Conservation (phyloP, 2,329 filamentous ascomycete genomes). For the Anisogramma anomala region DNA sequence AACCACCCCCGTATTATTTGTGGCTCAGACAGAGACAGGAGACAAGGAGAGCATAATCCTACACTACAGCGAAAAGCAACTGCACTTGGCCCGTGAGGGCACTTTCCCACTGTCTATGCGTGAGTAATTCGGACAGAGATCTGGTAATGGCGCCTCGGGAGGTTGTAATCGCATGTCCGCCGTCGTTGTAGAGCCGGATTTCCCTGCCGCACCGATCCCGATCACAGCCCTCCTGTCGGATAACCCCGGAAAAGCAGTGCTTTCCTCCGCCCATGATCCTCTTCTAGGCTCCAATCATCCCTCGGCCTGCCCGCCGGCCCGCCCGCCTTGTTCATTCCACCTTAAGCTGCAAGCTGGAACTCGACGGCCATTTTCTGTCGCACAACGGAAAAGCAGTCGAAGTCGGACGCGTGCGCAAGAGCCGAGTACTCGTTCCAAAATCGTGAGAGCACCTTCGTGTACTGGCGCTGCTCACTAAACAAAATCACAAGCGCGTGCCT, state of each 20-base stretch:
- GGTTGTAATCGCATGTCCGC: slow-evolving; percentile 3
- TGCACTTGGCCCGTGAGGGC: slow-evolving; percentile 12
- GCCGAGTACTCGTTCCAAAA: background rate
- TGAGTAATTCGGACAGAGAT: slow-evolving; percentile 8
- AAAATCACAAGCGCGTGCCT: background rate
- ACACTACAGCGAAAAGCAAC: slow-evolving; percentile 7
- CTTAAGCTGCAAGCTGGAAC: background rate
- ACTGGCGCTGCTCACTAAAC: slow-evolving; percentile 6
- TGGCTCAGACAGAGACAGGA: background rate
- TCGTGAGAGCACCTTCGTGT: slow-evolving; percentile 7
- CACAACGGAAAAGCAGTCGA: background rate
- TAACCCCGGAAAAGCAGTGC: slow-evolving; percentile 9
- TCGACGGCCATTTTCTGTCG: slow-evolving; percentile 4
- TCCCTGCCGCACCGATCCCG: slow-evolving; percentile 8
- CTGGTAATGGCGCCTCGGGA: slow-evolving; percentile 9
- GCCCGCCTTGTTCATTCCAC: background rate
- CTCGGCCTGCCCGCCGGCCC: background rate
- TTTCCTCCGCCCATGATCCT: slow-evolving; percentile 5
- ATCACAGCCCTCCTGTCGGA: slow-evolving; percentile 10
- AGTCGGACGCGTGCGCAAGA: slow-evolving; percentile 1
- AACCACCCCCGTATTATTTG: background rate
- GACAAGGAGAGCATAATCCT: slow-evolving; percentile 5
- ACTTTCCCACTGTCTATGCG: slow-evolving; percentile 12
- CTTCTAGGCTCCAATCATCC: slow-evolving; percentile 4
- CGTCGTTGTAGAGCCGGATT: slow-evolving; percentile 5